Evolutionary conservation across 1,139 yeast species (phyloP).

Genomic region (Zygosaccharomyces pseudobailii): DNA sequence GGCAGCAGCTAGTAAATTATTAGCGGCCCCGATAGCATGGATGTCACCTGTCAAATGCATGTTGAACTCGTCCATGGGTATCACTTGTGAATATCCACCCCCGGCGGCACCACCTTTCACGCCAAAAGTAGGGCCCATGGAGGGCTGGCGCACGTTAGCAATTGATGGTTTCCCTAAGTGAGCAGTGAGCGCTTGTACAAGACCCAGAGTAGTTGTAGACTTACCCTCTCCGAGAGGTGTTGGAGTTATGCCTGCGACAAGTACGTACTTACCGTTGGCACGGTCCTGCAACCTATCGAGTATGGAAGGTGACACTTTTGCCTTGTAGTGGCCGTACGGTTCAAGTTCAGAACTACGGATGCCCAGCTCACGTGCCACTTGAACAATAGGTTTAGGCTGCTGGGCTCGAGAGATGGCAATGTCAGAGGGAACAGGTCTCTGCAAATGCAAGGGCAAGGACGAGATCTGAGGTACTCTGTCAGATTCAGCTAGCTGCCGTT

Average conservation of each 20-base stretch:
- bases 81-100: conserved; percentile 80
- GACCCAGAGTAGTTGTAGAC: conserved; percentile 74
- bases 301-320: conserved; percentile 61
- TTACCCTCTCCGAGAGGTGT: conserved; percentile 83
- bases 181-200: conserved; percentile 76
- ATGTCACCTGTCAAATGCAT: conserved; percentile 84
- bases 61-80: conserved; percentile 85
- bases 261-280: conserved; percentile 62
- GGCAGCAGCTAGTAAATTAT: conserved; percentile 75
- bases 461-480: conserved; percentile 49
- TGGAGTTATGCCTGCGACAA: conserved; percentile 80
- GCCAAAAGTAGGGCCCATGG: conserved; percentile 87
- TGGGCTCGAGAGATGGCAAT: conserved; percentile 71
- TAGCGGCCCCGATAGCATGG: conserved; percentile 78
- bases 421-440: conserved; percentile 69
- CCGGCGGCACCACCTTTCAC: conserved; percentile 90
- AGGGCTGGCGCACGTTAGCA: conserved; percentile 81
- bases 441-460: conserved; percentile 47
- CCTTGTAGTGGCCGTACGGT: conserved; percentile 69
- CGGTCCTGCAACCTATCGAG: conserved; percentile 54
- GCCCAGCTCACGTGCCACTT: conserved; percentile 62
- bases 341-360: conserved; percentile 60
- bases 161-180: conserved; percentile 63
- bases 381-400: conserved; percentile 59
- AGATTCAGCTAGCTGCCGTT: conserved; percentile 41